Percentiles rank a stretch among this genome's conserved stretches.
These are phyloP conservation scores for Hymenoscyphus albidus DNA, from an alignment of 2,329 filamentous ascomycete species.

Conservation along the genomic window DNA sequence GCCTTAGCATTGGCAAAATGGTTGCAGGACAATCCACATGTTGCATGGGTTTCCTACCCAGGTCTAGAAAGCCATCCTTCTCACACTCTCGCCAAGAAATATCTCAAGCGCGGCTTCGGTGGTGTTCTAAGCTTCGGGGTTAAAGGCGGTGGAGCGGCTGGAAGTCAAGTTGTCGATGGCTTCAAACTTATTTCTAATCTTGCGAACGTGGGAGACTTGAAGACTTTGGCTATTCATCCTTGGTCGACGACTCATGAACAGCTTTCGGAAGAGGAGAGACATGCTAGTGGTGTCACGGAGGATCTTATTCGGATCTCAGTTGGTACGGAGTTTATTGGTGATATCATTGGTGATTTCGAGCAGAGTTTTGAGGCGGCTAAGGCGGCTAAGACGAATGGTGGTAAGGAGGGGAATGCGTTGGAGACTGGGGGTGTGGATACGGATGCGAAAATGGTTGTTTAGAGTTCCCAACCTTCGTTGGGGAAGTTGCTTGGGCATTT, in stretches of 20 bases:
- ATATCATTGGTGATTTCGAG: constrained; percentile 93
- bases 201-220: constrained; percentile 93
- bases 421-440: constrained; percentile 20
- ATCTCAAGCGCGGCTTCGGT: constrained; percentile 78
- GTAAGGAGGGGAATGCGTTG: constrained; percentile 23
- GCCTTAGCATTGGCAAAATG: constrained; percentile 75
- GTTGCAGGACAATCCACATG: constrained; percentile 77
- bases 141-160: constrained; percentile 80
- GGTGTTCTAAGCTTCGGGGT: constrained; percentile 92
- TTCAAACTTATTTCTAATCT: constrained; percentile 96
- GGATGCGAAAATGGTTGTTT: constrained; percentile 32
- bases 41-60: constrained; percentile 91
- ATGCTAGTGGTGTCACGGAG: constrained; percentile 76
- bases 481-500: no score
- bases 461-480: no score
- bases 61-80: constrained; percentile 78
- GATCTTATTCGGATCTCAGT: constrained; percentile 94
- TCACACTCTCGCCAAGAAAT: constrained; percentile 80
- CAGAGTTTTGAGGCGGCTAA: constrained; percentile 71
- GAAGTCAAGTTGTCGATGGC: constrained; percentile 83
- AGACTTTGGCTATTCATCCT: constrained; percentile 91
- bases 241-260: constrained; percentile 96
- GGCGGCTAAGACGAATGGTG: constrained; percentile 38
- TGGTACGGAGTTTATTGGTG: constrained; percentile 93
- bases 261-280: constrained; percentile 75